These are phyloP conservation scores for Suhomyces ambrosiae DNA, from an alignment of 1,139 yeast species.

Conservation along the genomic window DNA sequence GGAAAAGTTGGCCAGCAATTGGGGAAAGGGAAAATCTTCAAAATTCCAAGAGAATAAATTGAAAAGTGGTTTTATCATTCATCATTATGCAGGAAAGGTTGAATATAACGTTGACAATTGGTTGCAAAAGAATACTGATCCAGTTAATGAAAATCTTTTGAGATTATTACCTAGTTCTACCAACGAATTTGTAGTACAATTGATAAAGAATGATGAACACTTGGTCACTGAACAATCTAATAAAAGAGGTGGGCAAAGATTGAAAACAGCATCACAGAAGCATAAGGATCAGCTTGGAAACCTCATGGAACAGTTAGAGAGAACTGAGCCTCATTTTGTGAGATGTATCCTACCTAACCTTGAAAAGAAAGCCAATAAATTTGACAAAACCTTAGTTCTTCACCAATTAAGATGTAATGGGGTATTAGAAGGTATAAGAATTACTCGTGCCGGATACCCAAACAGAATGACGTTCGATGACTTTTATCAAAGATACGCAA, in stretches of 20 bases:
- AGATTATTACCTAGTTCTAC: conserved; percentile 57
- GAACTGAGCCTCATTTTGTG: conserved; percentile 95
- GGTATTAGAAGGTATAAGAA: conserved; percentile 95
- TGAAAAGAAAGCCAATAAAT: conserved; percentile 65
- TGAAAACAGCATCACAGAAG: conserved; percentile 83
- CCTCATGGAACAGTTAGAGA: conserved; percentile 70
- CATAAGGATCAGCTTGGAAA: conserved; percentile 80
- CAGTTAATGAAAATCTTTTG: conserved; percentile 76
- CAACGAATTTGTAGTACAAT: conserved; percentile 46
- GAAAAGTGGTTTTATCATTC: conserved; percentile 71
- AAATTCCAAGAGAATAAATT: conserved; percentile 75
- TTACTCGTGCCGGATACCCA: conserved; percentile 96
- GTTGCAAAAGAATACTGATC: conserved; percentile 95
- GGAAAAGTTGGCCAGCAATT: conserved; percentile 69
- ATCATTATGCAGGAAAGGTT: conserved; percentile 95
- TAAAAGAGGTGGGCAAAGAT: conserved; percentile 25
- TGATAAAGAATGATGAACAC: conserved; percentile 30
- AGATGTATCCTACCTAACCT: conserved; percentile 93
- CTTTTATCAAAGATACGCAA: conserved; percentile 72
- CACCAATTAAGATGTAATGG: conserved; percentile 96
- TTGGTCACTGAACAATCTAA: conserved; percentile 10
- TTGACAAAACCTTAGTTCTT: conserved; percentile 76
- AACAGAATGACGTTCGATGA: conserved; percentile 85
- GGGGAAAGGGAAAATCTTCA: conserved; percentile 56
- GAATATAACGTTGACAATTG: conserved; percentile 91